Evolutionary conservation across 352 stramenopile species (phyloP), one percentile per base, ranked within the genome.

Genomic region (Phytophthora niederhauseri): DNA sequence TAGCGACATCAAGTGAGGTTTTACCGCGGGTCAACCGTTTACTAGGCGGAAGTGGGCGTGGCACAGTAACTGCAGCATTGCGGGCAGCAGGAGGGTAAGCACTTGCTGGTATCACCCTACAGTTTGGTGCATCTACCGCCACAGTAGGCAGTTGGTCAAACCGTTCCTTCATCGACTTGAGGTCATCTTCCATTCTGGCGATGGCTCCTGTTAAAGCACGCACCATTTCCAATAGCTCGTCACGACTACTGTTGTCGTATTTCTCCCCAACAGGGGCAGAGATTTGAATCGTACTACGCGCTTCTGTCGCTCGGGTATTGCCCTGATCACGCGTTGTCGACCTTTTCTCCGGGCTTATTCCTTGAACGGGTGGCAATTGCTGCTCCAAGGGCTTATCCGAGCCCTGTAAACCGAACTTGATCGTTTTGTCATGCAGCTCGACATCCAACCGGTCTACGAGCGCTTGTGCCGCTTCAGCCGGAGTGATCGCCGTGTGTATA

Each of bases 391-490:
- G 41, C 19, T 48, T 48, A 20, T 48, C 41, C 17, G 41, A n/a
- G 14, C 41, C 41, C 41, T 60, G 54, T 15, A 60, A 60, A 15
- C 54, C 54, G 22, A 49, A 60, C 8, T 19, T 31, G 36, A 60
- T 60, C 9, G 54, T 36, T 50, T 60, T 22, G 9, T 60, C 54
- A 17, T 38, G 54, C 15, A 30, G 31, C 9, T 49, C n/a, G 14
- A 60, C 15, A 22, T 60, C 54, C 3, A 60, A 5, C 2, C 54
- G n/a, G 5, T 60, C 54, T 20, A 60, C 54, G 4, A 60, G 36
- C 9, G 34, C 20, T 38, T 60, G 34, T 22, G 54, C 54, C 8
- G 54, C 54, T 36, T 60, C 31, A 22, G 54, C 22, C 17, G 54
- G 15, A n/a, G 54, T 60, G 15, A 60, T 28, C 3, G 54, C 45